Percentiles rank a stretch among this genome's conserved stretches.
Evolutionary conservation across 768 basidiomycete species (phyloP).

Genomic region (Leccinum obscurum): DNA sequence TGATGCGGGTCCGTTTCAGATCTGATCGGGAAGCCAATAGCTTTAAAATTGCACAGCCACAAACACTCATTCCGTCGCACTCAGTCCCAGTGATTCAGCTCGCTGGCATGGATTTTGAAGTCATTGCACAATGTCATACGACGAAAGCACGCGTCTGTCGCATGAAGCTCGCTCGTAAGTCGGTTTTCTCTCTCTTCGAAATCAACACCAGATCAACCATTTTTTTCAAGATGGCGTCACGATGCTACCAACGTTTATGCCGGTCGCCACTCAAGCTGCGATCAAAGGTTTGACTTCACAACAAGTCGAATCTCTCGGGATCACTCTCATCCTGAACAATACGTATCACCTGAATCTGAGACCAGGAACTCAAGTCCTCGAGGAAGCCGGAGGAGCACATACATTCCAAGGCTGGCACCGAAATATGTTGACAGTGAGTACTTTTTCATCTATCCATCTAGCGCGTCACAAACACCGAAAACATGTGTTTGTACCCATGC

Average conservation of each 20-base stretch:
- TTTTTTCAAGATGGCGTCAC: slow-evolving; percentile 66
- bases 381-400: slow-evolving; percentile 82
- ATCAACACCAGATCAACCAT: slow-evolving; percentile 2
- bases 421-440: slow-evolving; percentile 77
- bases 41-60: slow-evolving; percentile 17
- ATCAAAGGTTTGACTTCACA: slow-evolving; percentile 90
- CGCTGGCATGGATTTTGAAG: slow-evolving; percentile 72
- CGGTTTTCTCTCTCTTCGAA: slow-evolving; percentile 1
- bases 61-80: not conserved
- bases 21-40: slow-evolving; percentile 6
- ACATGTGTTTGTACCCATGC: not conserved
- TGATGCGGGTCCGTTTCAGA: not conserved
- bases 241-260: slow-evolving; percentile 90
- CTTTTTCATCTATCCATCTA: not conserved
- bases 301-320: slow-evolving; percentile 78
- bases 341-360: slow-evolving; percentile 89
- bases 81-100: not conserved
- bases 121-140: slow-evolving; percentile 77
- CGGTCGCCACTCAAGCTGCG: slow-evolving; percentile 88
- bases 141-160: slow-evolving; percentile 83
- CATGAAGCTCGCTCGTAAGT: slow-evolving; percentile 79
- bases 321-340: slow-evolving; percentile 86
- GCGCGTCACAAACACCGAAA: not conserved
- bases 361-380: slow-evolving; percentile 73
- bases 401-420: slow-evolving; percentile 85